Conservation (phyloP, 2,329 filamentous ascomycete genomes). For the Dactylellina leptospora region DNA sequence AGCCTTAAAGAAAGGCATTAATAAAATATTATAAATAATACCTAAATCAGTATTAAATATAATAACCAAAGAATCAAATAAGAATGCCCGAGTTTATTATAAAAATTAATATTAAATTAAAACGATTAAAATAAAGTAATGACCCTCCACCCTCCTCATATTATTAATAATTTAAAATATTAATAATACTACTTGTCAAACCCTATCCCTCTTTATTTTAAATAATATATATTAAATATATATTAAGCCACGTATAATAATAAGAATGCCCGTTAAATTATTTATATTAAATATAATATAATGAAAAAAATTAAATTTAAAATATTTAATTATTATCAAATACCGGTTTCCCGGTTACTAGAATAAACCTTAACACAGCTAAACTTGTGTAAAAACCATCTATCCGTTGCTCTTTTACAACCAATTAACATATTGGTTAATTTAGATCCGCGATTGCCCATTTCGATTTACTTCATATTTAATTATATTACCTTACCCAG, state of each 20-base stretch:
- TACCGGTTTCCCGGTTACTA: conserved; percentile 14
- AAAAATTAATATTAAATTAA: conserved; percentile 13
- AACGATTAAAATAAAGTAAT: conserved; percentile 23
- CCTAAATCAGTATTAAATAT: conserved; percentile 11
- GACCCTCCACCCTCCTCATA: conserved; percentile 24
- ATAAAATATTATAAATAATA: conserved; percentile 9
- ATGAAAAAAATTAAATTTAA: conserved; percentile 7
- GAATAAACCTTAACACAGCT: conserved; percentile 10
- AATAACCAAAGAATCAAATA: conserved; percentile 8
- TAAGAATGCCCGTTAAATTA: conserved; percentile 27
- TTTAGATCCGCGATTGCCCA: conserved; percentile 2
- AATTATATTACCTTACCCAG: conserved; percentile 1
- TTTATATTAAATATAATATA: conserved; percentile 3
- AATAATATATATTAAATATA: conserved; percentile 13
- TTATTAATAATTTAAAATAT: conserved; percentile 22
- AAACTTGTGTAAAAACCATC: neutral
- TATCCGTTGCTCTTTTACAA: conserved; percentile 6
- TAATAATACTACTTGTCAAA: conserved; percentile 19
- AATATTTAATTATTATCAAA: conserved; percentile 18
- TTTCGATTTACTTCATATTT: neutral
- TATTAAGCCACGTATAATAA: conserved; percentile 26
- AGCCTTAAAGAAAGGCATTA: neutral
- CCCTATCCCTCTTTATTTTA: conserved; percentile 27
- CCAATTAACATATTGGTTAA: neutral
- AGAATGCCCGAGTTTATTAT: conserved; percentile 12